Conservation (phyloP, 2,329 filamentous ascomycete genomes). For the Aphanoascus verrucosus region DNA sequence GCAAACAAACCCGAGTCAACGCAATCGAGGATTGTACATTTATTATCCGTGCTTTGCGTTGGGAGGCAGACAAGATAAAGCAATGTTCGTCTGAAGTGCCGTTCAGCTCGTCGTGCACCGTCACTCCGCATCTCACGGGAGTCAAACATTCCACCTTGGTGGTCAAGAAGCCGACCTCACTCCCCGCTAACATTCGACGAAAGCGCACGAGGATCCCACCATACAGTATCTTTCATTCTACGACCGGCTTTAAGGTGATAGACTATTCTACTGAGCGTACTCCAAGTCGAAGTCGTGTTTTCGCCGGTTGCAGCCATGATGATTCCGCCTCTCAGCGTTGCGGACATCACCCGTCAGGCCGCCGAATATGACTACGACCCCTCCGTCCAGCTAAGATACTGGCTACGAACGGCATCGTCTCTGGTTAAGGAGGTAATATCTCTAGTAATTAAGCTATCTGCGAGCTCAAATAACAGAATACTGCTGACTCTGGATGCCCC, state of each 20-base stretch:
- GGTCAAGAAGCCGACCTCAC: neutral
- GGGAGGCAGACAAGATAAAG: too few species aligned
- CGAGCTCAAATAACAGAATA: neutral
- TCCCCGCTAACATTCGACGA: neutral
- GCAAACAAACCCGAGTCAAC: neutral
- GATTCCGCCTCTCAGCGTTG: constrained; percentile 55
- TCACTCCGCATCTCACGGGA: neutral
- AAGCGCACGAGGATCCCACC: too few species aligned
- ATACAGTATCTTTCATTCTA: too few species aligned
- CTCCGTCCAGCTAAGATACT: constrained; percentile 64
- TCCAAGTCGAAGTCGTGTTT: neutral
- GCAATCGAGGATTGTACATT: neutral
- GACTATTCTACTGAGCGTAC: too few species aligned
- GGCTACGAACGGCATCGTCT: constrained; percentile 69
- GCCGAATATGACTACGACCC: constrained; percentile 71
- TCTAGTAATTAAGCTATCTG: neutral
- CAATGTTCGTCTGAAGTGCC: too few species aligned
- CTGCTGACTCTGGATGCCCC: neutral
- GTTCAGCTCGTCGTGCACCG: too few species aligned
- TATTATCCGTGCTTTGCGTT: too few species aligned
- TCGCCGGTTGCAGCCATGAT: constrained; percentile 22
- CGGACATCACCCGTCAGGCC: constrained; percentile 66
- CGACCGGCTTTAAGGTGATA: too few species aligned
- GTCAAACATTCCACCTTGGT: neutral
- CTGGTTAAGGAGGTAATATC: constrained; percentile 62